Percentiles rank a stretch among this genome's conserved stretches.
phyloP scores from a whole-genome alignment of 805 yeast genomes.

The Clavispora santaluciae region DNA sequence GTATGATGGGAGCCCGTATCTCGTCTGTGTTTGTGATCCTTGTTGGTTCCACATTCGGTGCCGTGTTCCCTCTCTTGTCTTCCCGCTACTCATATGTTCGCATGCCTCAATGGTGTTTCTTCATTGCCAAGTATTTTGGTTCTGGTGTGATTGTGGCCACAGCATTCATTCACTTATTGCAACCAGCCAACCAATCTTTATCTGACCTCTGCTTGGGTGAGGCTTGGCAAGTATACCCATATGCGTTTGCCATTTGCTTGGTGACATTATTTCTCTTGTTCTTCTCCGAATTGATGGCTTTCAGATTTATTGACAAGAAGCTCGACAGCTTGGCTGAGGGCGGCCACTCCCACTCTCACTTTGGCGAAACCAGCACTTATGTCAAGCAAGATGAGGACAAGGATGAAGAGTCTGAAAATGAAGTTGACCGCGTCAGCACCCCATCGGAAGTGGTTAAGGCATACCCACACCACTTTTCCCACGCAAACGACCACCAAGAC shows the following conservation, averaged over 20 bases:
- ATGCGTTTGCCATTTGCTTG: slow-evolving; percentile 51
- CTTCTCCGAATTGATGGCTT: slow-evolving; percentile 47
- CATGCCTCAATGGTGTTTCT: slow-evolving; percentile 59
- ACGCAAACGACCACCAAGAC: slow-evolving; percentile 42
- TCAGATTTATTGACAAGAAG: slow-evolving; percentile 40
- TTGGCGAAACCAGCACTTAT: slow-evolving; percentile 40
- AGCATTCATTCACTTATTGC: slow-evolving; percentile 68
- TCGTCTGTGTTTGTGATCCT: slow-evolving; percentile 61
- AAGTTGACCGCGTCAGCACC: slow-evolving; percentile 6
- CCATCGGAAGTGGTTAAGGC: slow-evolving; percentile 16
- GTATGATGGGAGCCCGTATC: slow-evolving; percentile 47
- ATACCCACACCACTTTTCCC: slow-evolving; percentile 40
- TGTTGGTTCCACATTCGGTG: slow-evolving; percentile 48
- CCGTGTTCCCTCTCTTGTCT: slow-evolving; percentile 59
- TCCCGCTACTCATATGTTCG: slow-evolving; percentile 55
- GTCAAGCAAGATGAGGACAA: slow-evolving; percentile 21
- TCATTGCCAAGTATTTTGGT: slow-evolving; percentile 70
- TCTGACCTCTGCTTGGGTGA: slow-evolving; percentile 59
- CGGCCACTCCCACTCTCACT: slow-evolving; percentile 50
- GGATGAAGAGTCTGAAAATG: slow-evolving; percentile 13
- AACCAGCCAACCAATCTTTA: slow-evolving; percentile 63
- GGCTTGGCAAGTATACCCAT: slow-evolving; percentile 47
- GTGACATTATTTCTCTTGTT: slow-evolving; percentile 50
- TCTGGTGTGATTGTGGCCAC: slow-evolving; percentile 83
- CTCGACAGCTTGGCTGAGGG: slow-evolving; percentile 18